These are phyloP conservation scores for Didymella glomerata DNA, from an alignment of 2,329 filamentous ascomycete species.

Conservation along the genomic window DNA sequence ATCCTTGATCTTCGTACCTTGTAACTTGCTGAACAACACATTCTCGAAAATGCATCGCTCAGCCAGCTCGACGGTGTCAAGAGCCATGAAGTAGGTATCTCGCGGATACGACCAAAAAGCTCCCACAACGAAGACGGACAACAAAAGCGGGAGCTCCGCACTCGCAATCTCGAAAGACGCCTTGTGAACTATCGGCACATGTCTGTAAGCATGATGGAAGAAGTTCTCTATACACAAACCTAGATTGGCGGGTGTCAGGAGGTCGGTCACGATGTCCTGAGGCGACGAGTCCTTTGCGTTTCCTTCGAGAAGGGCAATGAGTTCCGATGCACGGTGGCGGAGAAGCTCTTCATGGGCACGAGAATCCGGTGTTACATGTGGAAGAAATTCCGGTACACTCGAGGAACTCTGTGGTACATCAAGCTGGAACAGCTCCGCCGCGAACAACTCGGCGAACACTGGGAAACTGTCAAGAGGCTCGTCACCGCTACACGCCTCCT, in stretches of 20 bases:
- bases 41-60: constrained; percentile 5
- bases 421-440: neutral
- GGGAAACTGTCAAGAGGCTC: neutral
- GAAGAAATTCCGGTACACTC: neutral
- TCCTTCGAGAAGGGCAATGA: neutral
- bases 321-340: neutral
- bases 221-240: neutral
- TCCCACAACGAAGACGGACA: constrained; percentile 4
- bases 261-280: neutral
- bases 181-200: constrained; percentile 6
- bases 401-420: neutral
- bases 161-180: neutral
- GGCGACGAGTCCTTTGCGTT: neutral
- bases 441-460: neutral
- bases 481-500: neutral
- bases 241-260: constrained; percentile 2
- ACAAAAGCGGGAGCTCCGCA: neutral
- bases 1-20: neutral
- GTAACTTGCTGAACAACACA: neutral
- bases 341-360: neutral
- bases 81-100: constrained; percentile 12
- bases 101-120: constrained; percentile 11
- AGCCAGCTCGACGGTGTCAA: neutral
- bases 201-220: constrained; percentile 5
- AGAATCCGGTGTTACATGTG: neutral